Percentiles rank a stretch among this genome's conserved stretches.
Evolutionary conservation across 768 basidiomycete species (phyloP).

Genomic region (Phaeolepiota aurea): DNA sequence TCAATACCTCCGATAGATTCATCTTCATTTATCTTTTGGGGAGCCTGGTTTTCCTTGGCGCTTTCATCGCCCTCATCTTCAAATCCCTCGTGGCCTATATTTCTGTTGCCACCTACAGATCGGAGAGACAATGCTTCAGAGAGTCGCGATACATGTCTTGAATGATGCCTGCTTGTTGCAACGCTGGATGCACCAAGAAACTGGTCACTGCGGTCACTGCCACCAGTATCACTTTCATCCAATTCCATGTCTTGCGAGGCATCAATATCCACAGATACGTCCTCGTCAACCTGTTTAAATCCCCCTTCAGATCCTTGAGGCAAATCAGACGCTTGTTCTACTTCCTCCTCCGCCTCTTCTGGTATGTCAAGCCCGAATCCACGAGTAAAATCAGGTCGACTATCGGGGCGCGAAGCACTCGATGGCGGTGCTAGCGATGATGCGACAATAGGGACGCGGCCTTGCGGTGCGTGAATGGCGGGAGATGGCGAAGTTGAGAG

Average conservation of each 20-base stretch:
- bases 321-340: conserved; percentile 27
- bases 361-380: conserved; percentile 80
- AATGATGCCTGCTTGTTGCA: conserved; percentile 47
- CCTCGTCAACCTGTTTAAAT: conserved; percentile 16
- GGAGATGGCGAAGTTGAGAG: neutral
- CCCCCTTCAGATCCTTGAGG: conserved; percentile 8
- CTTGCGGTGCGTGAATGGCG: conserved; percentile 45
- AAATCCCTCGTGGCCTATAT: conserved; percentile 19
- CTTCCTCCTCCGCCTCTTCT: conserved; percentile 62
- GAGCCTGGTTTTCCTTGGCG: conserved; percentile 27
- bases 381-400: conserved; percentile 62
- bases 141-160: conserved; percentile 59
- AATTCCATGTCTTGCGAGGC: conserved; percentile 26
- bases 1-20: conserved; percentile 31
- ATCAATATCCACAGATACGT: conserved; percentile 13
- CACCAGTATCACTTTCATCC: conserved; percentile 24
- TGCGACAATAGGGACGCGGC: conserved; percentile 37
- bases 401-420: conserved; percentile 35
- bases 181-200: conserved; percentile 34
- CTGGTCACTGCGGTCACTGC: conserved; percentile 12
- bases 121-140: conserved; percentile 62
- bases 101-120: conserved; percentile 47
- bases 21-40: conserved; percentile 17
- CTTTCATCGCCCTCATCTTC: conserved; percentile 15
- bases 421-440: conserved; percentile 38